These are phyloP conservation scores for Ceratocystis lukuohia DNA, from an alignment of 2,329 filamentous ascomycete genomes.

Conservation along the genomic window DNA sequence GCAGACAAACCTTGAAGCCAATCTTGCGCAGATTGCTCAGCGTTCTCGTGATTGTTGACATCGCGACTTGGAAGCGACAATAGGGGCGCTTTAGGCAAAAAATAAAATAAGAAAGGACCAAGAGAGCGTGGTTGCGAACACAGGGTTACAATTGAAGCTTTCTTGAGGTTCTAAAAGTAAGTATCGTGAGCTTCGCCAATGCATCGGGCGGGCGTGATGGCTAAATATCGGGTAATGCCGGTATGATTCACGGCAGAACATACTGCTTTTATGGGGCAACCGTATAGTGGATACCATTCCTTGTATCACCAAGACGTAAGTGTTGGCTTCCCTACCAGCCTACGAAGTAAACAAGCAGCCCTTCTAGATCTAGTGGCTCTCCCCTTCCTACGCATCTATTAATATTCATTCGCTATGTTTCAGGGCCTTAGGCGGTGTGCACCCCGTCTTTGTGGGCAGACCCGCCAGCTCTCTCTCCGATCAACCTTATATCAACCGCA, in stretches of 20 bases:
- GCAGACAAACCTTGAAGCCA: slow-evolving; percentile 61
- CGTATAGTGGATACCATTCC: background rate
- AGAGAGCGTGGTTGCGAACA: background rate
- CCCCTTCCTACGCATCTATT: background rate
- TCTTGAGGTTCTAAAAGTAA: background rate
- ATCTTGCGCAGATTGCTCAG: slow-evolving; percentile 75
- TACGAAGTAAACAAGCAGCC: background rate
- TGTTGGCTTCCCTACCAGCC: background rate
- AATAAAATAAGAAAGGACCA: background rate
- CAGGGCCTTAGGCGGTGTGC: slow-evolving; percentile 4
- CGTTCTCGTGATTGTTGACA: slow-evolving; percentile 86
- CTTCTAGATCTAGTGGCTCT: background rate
- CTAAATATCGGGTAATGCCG: background rate
- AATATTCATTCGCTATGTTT: slow-evolving; percentile 3
- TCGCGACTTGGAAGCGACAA: slow-evolving; percentile 32
- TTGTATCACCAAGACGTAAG: background rate
- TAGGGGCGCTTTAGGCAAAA: background rate
- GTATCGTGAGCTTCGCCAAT: background rate
- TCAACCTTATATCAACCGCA: slow-evolving; percentile 2
- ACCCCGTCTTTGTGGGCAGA: background rate
- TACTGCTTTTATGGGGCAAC: background rate
- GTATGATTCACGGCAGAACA: background rate
- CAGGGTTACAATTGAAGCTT: background rate
- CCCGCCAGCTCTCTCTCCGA: background rate
- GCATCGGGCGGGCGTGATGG: background rate